phyloP scores from a whole-genome alignment of 805 yeast genomes.

The Scheffersomyces spartinae region DNA sequence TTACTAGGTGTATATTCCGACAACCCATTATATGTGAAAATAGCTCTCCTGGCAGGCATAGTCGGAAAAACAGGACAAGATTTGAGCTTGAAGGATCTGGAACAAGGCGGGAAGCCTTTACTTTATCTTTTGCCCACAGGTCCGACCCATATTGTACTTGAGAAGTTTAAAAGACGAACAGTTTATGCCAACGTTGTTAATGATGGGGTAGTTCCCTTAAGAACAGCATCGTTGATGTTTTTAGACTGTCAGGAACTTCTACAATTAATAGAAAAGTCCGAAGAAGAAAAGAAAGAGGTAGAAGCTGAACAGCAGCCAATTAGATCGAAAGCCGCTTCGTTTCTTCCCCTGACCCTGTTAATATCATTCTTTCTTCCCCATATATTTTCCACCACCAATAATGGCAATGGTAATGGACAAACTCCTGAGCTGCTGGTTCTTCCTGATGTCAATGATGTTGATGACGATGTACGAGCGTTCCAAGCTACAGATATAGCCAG shows the following conservation, averaged over 20 bases:
- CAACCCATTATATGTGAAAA: slow-evolving; percentile 73
- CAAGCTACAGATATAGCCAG: slow-evolving; percentile 8
- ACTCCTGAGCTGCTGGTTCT: slow-evolving; percentile 2
- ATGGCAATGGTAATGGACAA: too few species aligned
- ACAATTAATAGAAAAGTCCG: slow-evolving; percentile 9
- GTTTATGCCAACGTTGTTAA: slow-evolving; percentile 81
- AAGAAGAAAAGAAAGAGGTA: slow-evolving; percentile 2
- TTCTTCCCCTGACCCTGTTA: too few species aligned
- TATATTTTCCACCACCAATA: too few species aligned
- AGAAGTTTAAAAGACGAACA: slow-evolving; percentile 58
- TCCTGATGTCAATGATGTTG: slow-evolving; percentile 3
- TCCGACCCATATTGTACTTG: slow-evolving; percentile 55
- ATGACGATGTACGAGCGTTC: slow-evolving; percentile 6
- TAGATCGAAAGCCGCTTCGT: too few species aligned
- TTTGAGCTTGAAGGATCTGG: slow-evolving; percentile 48
- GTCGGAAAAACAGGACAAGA: slow-evolving; percentile 94
- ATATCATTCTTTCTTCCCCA: background rate
- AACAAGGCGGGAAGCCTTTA: slow-evolving; percentile 44
- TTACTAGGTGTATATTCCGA: slow-evolving; percentile 80
- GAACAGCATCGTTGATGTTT: slow-evolving; percentile 79
- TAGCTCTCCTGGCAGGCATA: slow-evolving; percentile 78
- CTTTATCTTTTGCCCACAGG: slow-evolving; percentile 66
- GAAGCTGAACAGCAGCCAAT: slow-evolving; percentile 8
- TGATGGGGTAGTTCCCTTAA: slow-evolving; percentile 92
- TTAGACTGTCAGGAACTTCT: slow-evolving; percentile 68